Evolutionary conservation across 495 filamentous ascomycete genomes (phyloP), one percentile per base, ranked within the genome.

Genomic region (Penicillium canescens): DNA sequence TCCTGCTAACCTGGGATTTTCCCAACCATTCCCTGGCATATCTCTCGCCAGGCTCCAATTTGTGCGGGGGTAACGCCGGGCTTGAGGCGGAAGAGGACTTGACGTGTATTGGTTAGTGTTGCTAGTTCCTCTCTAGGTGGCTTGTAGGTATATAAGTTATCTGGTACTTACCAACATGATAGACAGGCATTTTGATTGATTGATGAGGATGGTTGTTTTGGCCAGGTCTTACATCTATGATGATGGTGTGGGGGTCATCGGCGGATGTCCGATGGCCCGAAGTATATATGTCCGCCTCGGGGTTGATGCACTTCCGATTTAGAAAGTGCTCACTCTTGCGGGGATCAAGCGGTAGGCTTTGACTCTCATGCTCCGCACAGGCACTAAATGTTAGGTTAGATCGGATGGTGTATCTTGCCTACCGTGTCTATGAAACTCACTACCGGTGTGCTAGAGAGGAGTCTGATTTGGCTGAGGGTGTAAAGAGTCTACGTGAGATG

Each of bases 71-170:
- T 69, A 10, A 74, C 64, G 50, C 62, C 61, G 48, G 56, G 55
- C 52, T 77, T 77, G 44, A 75, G 71, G 62, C 71, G 72, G 64
- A 77, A 75, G 48, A 76, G 70, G 26, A 75, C 73, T 76, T 41
- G 24, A 3, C 12, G 18, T 18, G 18, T 18, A 18, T 50, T 52
- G 10, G 42, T 67, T 55, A 60, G 54, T 41, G 37, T 21, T 34
- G 14, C 4, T 20, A 20, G 24, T 12, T 38, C 13, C n/a, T 39
- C 18, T 20, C 44, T 33, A 12, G 1, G 13, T n/a, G 11, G 24
- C 9, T 6, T 16, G 11, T 45, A 6, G 14, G 16, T 12, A 35
- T 16, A 12, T 18, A 12, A 2, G 21, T 20, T 35, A 13, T 20
- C 6, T 47, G 10, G 21, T 18, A 48, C 66, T 55, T 39, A 71